Base-by-base conservation (phyloP, 2,329 filamentous ascomycete species). In the Colletotrichum simmondsii region DNA sequence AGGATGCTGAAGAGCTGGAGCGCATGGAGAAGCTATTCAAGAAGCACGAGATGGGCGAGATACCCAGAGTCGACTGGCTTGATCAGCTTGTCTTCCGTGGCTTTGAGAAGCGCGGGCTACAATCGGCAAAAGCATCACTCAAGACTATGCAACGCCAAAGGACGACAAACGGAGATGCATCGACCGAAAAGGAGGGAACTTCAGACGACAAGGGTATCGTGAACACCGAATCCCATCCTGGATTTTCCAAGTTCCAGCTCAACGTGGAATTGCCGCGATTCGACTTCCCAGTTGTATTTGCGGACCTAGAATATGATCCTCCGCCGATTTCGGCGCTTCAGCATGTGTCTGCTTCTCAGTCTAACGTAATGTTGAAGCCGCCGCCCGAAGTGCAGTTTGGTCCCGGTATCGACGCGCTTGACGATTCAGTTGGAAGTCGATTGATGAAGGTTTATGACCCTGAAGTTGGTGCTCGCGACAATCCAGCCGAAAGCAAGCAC, bases 31-130 rank as follows among this genome's bases (percentile, higher is more conserved):
- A 91, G 66, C 83, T 98, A 26, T 93, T 99, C 80, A 99, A 99
- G 84, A 97, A 98, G 83, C 97, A 98, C 79, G 97, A 99, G 80
- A 97, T 98, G 93, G 95, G 95, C 22, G 97, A 99, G 80, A 96
- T 99, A 30, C 92, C 94, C 0, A 91, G 95, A 19, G 93, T 98
- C 60, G 94, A 97, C 78, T 99, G 97, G 97, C 89, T 99, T 56
- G 97, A 99, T 81, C 94, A 97, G 78, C 89, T 98, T 77, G 95
- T 98, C 3, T 99, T 97, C 80, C 92, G 96, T 53, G 93, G 93
- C 64, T 92, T 97, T 72, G 96, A 98, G 84, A 97, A 94, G 83
- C 88, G 91, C 71, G 90, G 92, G 26, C 80, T 91, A 3, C 88
- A 92, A 77, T 90, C 90, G 12, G 91, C 93, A 46, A 90, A 88